Conservation (phyloP, 768 basidiomycete species). For the Kwoniella bestiolae region DNA sequence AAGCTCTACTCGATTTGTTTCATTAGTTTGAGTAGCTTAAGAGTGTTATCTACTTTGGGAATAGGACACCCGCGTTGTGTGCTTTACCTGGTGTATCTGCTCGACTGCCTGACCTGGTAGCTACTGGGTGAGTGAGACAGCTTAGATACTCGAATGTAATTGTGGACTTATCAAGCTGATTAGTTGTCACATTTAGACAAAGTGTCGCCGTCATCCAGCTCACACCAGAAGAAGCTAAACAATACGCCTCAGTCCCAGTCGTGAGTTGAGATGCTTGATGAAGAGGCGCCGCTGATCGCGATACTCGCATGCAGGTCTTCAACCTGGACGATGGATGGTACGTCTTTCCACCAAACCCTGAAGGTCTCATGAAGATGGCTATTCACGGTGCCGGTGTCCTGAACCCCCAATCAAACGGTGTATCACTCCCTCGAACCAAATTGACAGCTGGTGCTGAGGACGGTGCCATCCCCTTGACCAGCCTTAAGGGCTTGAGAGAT, state of each 20-base stretch:
- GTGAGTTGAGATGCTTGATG: slow-evolving; percentile 32
- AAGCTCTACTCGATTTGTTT: too few relatives aligned
- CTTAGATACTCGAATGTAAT: not conserved
- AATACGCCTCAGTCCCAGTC: slow-evolving; percentile 63
- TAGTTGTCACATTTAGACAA: slow-evolving; percentile 64
- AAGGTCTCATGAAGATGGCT: slow-evolving; percentile 71
- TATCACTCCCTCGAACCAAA: slow-evolving; percentile 80
- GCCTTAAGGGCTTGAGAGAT: slow-evolving; percentile 65
- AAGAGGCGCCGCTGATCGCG: not conserved
- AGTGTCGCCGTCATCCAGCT: slow-evolving; percentile 77
- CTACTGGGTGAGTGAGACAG: slow-evolving; percentile 72
- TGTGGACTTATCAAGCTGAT: not conserved
- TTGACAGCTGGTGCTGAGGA: slow-evolving; percentile 63
- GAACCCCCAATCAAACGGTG: slow-evolving; percentile 59
- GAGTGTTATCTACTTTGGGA: too few relatives aligned
- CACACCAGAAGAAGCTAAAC: slow-evolving; percentile 68
- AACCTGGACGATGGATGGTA: slow-evolving; percentile 78
- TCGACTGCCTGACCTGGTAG: slow-evolving; percentile 64
- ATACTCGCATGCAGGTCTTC: slow-evolving; percentile 62
- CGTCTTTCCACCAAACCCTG: slow-evolving; percentile 65
- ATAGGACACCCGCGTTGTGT: slow-evolving; percentile 84
- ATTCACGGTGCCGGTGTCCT: slow-evolving; percentile 74
- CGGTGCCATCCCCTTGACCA: slow-evolving; percentile 71
- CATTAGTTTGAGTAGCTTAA: too few relatives aligned
- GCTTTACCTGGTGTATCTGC: slow-evolving; percentile 61